Evolutionary conservation across 2,329 filamentous ascomycete species (phyloP), one percentile per base, ranked within the genome.

Genomic region (Penicillium sp.): DNA sequence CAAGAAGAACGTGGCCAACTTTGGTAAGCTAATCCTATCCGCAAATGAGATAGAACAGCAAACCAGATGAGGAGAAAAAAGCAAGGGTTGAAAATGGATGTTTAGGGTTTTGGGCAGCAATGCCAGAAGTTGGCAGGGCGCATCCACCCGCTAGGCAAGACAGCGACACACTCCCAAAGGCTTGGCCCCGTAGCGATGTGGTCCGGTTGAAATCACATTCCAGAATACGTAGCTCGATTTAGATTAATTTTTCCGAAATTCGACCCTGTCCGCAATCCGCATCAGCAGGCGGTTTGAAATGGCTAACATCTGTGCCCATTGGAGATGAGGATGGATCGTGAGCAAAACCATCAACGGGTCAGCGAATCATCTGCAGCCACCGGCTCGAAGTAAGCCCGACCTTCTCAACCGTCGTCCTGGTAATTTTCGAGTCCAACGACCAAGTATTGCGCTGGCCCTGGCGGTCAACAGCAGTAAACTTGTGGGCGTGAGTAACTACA

Each of bases 61-160:
- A 45, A 50, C 58, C 46, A 51, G 49, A 55, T 60, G 59, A 66
- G 49, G 62, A 62, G 59, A 60, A 62, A 41, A 65, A 61, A 63
- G 56, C 60, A 62, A 64, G 51, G 52, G 56, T 56, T 30, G 58
- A 58, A 31, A 31, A 54, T 35, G 50, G 54, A 47, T 55, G 57
- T 44, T 60, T 64, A 65, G 64, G 62, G 63, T 63, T 69, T 69
- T 69, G 67, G 67, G 67, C 67, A 69, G 65, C 67, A 69, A 69
- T 57, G 52, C 58, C 58, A 59, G 61, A 65, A 64, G 56, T 61
- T 56, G 55, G 67, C 62, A 67, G 58, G 67, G 64, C 62, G 64
- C 61, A 64, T 62, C 61, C 64, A 64, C 66, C 64, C 63, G 61
- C 61, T 65, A 51, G 60, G 61, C 59, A 65, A 44, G 30, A 53